Percentiles rank a stretch among this genome's conserved stretches.
Evolutionary conservation across 805 yeast genomes (phyloP).

Genomic region (Pichia exigua): DNA sequence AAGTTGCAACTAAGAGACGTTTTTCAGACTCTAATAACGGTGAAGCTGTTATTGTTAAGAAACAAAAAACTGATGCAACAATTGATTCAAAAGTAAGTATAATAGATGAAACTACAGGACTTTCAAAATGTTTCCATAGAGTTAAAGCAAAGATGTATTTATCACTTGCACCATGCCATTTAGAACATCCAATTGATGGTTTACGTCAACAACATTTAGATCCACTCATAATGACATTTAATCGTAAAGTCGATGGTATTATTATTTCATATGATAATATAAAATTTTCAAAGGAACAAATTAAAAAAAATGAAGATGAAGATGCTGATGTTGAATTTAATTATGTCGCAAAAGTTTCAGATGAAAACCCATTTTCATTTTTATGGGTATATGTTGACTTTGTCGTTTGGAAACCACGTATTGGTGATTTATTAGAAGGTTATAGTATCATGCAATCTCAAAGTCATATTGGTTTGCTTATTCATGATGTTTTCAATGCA

Average conservation of each 20-base stretch:
- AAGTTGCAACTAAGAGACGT: neutral
- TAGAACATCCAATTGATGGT: conserved; percentile 66
- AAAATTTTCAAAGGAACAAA: conserved; percentile 37
- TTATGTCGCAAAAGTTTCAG: conserved; percentile 57
- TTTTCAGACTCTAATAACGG: neutral
- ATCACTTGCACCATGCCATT: conserved; percentile 80
- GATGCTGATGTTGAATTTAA: conserved; percentile 34
- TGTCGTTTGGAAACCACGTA: conserved; percentile 81
- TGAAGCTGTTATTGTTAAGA: neutral
- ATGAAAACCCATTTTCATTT: conserved; percentile 82
- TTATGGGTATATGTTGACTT: conserved; percentile 81
- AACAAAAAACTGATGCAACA: neutral
- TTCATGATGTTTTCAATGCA: conserved; percentile 93
- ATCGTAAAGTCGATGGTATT: conserved; percentile 67
- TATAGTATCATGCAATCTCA: conserved; percentile 87
- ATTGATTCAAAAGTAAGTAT: conserved; percentile 11
- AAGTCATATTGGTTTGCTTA: conserved; percentile 83
- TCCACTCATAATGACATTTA: conserved; percentile 80
- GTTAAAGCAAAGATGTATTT: conserved; percentile 61
- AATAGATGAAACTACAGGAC: conserved; percentile 28
- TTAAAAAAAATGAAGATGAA: conserved; percentile 30
- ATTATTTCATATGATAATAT: conserved; percentile 73
- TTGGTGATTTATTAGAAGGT: conserved; percentile 86
- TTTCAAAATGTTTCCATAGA: conserved; percentile 63
- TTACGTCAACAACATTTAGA: conserved; percentile 83